Conservation (phyloP, 1,284 basidiomycete genomes). For the Tilletiaria anomala region DNA sequence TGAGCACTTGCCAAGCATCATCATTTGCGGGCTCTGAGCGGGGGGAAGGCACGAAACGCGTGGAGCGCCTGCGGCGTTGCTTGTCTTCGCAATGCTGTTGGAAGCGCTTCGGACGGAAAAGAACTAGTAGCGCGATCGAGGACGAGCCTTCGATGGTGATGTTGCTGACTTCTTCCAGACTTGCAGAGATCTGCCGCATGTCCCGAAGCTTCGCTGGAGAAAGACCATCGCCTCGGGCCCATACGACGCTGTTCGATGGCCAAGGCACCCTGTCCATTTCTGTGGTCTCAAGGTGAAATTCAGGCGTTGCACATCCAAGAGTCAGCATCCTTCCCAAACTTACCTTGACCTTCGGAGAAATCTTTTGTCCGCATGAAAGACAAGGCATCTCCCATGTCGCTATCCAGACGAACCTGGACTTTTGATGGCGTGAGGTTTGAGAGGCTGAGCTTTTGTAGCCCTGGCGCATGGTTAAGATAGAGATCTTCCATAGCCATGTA, state of each 20-base stretch:
- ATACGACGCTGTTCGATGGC: conserved; percentile 26
- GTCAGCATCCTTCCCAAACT: conserved; percentile 3
- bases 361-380: conserved; percentile 25
- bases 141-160: conserved; percentile 11
- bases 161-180: conserved; percentile 21
- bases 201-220: conserved; percentile 23
- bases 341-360: conserved; percentile 10
- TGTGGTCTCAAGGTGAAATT: background rate
- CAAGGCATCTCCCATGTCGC: conserved; percentile 18
- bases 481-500: conserved; percentile 10
- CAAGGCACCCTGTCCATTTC: conserved; percentile 8
- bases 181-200: conserved; percentile 28
- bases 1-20: no score
- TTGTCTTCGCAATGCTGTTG: background rate
- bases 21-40: background rate
- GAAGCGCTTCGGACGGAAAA: background rate
- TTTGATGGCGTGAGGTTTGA: conserved; percentile 11
- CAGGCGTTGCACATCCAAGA: conserved; percentile 6
- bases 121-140: background rate
- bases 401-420: conserved; percentile 21
- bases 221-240: conserved; percentile 28
- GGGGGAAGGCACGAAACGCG: background rate
- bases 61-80: background rate
- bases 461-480: conserved; percentile 31
- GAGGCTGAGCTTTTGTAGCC: conserved; percentile 14